Base-by-base conservation (phyloP, 768 basidiomycete species). In the Xerocomellus amylosporus region DNA sequence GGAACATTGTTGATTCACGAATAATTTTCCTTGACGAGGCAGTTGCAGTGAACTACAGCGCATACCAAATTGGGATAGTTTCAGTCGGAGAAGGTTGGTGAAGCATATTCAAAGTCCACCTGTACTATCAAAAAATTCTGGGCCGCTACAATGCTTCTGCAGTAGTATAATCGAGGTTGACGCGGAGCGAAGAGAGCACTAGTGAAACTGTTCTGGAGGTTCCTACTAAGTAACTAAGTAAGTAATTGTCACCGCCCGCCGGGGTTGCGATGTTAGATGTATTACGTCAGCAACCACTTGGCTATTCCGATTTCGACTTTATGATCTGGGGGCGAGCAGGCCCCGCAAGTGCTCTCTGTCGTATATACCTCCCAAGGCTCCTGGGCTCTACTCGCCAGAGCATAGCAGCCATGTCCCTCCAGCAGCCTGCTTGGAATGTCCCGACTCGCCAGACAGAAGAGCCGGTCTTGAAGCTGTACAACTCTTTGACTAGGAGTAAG, bases 401-500 rank as follows among this genome's bases (percentile, higher is more conserved):
- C 20, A 26, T 30, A 46, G 2, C 20, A 49, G 39, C 51, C 45
- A 87, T 88, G 85, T 75, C 84, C 49, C 66, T 74, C 0, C 81
- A 84, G 56, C 86, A 86, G 64, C 84, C 85, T 8, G 54, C 75
- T 4, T 79, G 78, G 85, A 60, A 65, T 8, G 40, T 65, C n/a
- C 83, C 82, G 0, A 57, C 62, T 17, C 73, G 69, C 17, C 62
- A 56, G 44, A 53, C 61, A 0, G 72, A 74, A 14, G 79, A 80
- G 47, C 85, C 86, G 0, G 75, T 77, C 0, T 71, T 88, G 50
- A 85, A 80, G 62, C 74, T 98, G 43, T 96, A 89, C 75, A 99
- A 98, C 74, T 94, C 96, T 10, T 75, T 98, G 61, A 98, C 96
- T 36, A 83, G 85, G 59, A 83, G 85, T 6, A 98, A 99, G 81